Conservation (phyloP, 495 filamentous ascomycete species). For the Penicillium roqueforti region DNA sequence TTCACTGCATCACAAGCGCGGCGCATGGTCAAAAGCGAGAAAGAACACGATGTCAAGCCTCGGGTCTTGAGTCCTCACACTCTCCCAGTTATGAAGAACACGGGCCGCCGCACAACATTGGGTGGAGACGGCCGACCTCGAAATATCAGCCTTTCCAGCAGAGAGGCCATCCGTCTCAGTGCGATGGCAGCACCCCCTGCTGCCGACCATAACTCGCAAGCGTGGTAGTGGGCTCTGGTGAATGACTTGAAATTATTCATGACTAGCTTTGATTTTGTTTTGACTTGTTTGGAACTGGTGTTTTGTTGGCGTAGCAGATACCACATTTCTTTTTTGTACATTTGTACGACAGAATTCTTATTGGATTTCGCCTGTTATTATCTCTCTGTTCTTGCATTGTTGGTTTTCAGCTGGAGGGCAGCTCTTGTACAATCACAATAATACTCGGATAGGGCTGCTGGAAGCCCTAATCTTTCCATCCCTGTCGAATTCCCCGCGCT, state of each 20-base stretch:
- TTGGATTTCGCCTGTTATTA: conserved; percentile 10
- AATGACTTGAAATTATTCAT: conserved; percentile 7
- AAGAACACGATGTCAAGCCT: conserved; percentile 49
- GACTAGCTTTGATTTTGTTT: conserved; percentile 13
- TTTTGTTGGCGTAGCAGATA: conserved; percentile 35
- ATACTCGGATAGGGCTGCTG: not conserved
- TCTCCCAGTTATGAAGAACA: conserved; percentile 61
- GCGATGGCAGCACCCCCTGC: conserved; percentile 28
- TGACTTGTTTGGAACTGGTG: conserved; percentile 24
- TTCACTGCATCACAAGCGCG: conserved; percentile 68
- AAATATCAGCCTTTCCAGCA: conserved; percentile 38
- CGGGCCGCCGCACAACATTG: conserved; percentile 48
- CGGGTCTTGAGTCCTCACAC: conserved; percentile 63
- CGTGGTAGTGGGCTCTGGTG: conserved; percentile 17
- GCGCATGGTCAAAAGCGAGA: conserved; percentile 65
- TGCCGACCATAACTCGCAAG: conserved; percentile 16
- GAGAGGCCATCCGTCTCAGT: conserved; percentile 47
- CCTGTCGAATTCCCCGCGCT: conserved; percentile 2
- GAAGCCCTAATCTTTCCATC: not conserved
- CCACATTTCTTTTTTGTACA: conserved; percentile 26
- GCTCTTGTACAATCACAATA: conserved; percentile 6
- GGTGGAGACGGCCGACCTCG: conserved; percentile 47
- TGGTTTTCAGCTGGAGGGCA: not conserved
- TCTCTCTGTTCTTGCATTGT: conserved; percentile 10
- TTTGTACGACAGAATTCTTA: conserved; percentile 6